Percentiles rank a stretch among this genome's conserved stretches.
Conservation (phyloP, 192 early-diverging fungal species). For the Lobosporangium transversale region DNA sequence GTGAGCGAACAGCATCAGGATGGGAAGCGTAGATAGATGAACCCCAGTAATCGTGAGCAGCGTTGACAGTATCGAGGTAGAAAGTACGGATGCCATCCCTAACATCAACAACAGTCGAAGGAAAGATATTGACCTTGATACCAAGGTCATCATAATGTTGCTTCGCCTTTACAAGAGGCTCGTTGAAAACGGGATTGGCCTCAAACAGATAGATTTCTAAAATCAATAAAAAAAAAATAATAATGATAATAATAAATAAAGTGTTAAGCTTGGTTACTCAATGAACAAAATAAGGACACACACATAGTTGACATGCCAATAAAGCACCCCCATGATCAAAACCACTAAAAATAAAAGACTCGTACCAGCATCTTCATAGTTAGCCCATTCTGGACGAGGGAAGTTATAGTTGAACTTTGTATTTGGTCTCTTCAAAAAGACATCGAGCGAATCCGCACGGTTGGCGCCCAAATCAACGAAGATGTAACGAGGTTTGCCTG, state of each 20-base stretch:
- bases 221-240: no score
- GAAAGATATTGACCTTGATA: constrained; percentile 24
- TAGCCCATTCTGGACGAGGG: constrained; percentile 5
- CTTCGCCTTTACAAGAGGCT: constrained; percentile 3
- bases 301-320: no score
- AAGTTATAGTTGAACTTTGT: constrained; percentile 12
- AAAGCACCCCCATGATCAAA: no score
- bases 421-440: constrained; percentile 1
- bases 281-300: no score
- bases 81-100: constrained; percentile 4
- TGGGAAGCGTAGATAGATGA: constrained; percentile 10
- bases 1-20: background rate
- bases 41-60: background rate
- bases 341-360: no score
- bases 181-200: constrained; percentile 20
- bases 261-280: background rate
- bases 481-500: constrained; percentile 15
- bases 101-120: constrained; percentile 14
- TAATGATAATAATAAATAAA: no score
- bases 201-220: constrained; percentile 16
- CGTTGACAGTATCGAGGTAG: constrained; percentile 15
- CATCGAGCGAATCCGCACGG: constrained; percentile 6
- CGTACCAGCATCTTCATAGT: constrained; percentile 10
- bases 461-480: constrained; percentile 17
- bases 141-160: background rate